phyloP scores from a whole-genome alignment of 1,139 yeast species.

The Scheffersomyces cryptocercus region DNA sequence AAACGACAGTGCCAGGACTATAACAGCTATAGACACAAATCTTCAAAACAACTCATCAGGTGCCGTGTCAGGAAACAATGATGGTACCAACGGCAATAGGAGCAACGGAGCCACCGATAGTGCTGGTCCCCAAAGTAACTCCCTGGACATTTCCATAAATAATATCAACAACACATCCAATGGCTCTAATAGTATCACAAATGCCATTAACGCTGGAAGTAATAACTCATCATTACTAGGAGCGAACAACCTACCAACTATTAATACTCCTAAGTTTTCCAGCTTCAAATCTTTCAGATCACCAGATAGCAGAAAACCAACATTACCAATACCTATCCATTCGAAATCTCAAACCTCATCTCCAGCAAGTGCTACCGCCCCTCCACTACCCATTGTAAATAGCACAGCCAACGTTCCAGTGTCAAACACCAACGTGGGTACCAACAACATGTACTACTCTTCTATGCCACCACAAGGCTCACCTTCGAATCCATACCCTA shows the following conservation, averaged over 20 bases:
- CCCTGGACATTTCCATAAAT: conserved; percentile 4
- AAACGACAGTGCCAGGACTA: conserved; percentile 34
- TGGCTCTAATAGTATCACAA: background rate
- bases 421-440: conserved; percentile 1
- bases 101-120: conserved; percentile 3
- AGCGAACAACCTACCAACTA: conserved; percentile 11
- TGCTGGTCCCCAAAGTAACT: background rate
- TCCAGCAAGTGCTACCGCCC: conserved; percentile 47
- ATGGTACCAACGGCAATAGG: conserved; percentile 6
- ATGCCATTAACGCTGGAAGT: background rate
- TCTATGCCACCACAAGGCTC: conserved; percentile 31
- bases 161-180: background rate
- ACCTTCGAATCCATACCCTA: conserved; percentile 22
- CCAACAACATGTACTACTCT: conserved; percentile 18
- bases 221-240: background rate
- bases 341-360: conserved; percentile 45
- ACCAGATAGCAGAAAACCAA: conserved; percentile 40
- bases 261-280: conserved; percentile 22
- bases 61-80: conserved; percentile 3
- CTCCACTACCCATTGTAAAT: conserved; percentile 29
- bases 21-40: conserved; percentile 39
- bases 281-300: conserved; percentile 35
- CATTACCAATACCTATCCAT: conserved; percentile 41
- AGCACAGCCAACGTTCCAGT: background rate
- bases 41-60: conserved; percentile 6